Evolutionary conservation across 768 basidiomycete genomes (phyloP).

Genomic region (Auriscalpium microsporum): DNA sequence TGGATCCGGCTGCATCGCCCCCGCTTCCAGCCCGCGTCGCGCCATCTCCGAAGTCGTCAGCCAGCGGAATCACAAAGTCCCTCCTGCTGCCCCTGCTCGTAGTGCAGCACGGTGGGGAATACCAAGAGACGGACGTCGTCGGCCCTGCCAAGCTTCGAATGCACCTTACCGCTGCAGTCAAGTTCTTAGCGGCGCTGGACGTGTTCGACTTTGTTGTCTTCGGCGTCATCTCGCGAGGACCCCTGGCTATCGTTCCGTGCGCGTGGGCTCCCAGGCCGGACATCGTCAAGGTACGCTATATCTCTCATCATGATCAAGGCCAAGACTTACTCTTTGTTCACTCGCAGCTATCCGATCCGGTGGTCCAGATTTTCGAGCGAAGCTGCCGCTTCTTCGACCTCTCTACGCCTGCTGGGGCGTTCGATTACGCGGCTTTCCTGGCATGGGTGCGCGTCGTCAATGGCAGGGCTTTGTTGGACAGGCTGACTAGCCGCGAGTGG

Average conservation of each 20-base stretch:
- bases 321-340: no score
- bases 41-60: no score
- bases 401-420: not conserved
- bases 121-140: not conserved
- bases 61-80: no score
- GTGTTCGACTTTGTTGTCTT: not conserved
- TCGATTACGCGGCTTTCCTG: not conserved
- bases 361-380: not conserved
- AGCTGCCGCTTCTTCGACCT: not conserved
- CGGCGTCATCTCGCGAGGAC: slow-evolving; percentile 5
- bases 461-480: not conserved
- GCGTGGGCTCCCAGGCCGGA: not conserved
- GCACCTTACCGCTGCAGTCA: not conserved
- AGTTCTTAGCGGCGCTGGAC: not conserved
- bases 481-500: not conserved
- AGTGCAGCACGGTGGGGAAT: not conserved
- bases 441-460: not conserved
- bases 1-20: no score
- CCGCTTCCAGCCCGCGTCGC: no score
- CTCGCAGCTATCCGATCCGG: no score
- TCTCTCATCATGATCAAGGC: no score
- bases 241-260: not conserved
- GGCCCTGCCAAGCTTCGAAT: not conserved
- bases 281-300: no score
- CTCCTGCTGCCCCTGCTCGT: not conserved